These are phyloP conservation scores for Penicillium brasilianum DNA, from an alignment of 2,329 filamentous ascomycete genomes.

Conservation along the genomic window DNA sequence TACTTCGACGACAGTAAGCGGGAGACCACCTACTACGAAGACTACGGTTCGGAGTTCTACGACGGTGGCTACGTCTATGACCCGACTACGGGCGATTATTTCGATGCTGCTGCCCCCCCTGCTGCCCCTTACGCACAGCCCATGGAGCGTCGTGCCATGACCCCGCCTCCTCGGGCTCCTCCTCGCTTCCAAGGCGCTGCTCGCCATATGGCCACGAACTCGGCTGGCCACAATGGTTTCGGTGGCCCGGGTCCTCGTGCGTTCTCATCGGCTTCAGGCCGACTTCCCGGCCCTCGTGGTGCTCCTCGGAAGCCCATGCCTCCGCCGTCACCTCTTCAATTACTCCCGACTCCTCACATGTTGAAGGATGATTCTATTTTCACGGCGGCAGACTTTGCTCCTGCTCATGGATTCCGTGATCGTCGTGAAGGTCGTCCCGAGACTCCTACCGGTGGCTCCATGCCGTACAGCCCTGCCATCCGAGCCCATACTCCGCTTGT, in stretches of 20 bases:
- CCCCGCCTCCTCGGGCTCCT: slow-evolving; percentile 77
- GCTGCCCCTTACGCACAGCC: slow-evolving; percentile 78
- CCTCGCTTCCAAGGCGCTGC: slow-evolving; percentile 58
- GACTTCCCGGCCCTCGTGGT: slow-evolving; percentile 47
- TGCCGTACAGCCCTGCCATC: slow-evolving; percentile 76
- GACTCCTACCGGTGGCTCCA: slow-evolving; percentile 61
- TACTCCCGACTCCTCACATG: slow-evolving; percentile 83
- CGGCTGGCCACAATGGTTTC: slow-evolving; percentile 40
- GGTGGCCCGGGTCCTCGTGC: slow-evolving; percentile 59
- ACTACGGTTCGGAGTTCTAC: slow-evolving; percentile 73
- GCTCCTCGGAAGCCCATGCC: slow-evolving; percentile 65
- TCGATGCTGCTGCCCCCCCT: slow-evolving; percentile 28
- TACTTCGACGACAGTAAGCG: slow-evolving; percentile 88
- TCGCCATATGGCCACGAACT: slow-evolving; percentile 54
- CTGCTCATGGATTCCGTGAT: slow-evolving; percentile 70
- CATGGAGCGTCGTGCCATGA: slow-evolving; percentile 90
- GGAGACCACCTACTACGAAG: slow-evolving; percentile 69
- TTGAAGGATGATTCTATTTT: slow-evolving; percentile 82
- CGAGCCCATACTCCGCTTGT: slow-evolving; percentile 77
- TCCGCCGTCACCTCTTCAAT: slow-evolving; percentile 73
- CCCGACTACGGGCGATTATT: slow-evolving; percentile 40
- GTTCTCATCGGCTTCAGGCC: slow-evolving; percentile 66
- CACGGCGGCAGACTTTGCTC: slow-evolving; percentile 80
- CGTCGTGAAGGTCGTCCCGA: slow-evolving; percentile 70
- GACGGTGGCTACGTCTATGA: slow-evolving; percentile 64